Conservation (phyloP, 2,329 filamentous ascomycete genomes). For the Pseudogymnoascus sp. region DNA sequence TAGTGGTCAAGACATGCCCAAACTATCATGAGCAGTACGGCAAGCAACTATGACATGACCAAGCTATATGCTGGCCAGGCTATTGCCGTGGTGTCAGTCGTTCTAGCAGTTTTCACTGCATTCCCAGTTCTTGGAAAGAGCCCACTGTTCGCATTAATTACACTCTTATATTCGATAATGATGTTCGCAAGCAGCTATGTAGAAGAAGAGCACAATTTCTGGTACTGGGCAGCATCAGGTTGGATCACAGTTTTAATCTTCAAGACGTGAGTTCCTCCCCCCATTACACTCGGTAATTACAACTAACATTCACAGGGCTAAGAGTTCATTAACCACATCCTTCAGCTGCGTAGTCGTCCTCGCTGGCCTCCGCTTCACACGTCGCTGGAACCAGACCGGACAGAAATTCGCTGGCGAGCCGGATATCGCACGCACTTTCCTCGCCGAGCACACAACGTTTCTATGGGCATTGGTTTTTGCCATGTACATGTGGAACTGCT, state of each 20-base stretch:
- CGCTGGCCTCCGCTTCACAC: conserved; percentile 54
- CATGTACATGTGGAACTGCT: conserved; percentile 53
- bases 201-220: conserved; percentile 97
- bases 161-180: conserved; percentile 65
- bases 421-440: conserved; percentile 70
- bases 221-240: conserved; percentile 80
- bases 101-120: conserved; percentile 28
- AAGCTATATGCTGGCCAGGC: conserved; percentile 45
- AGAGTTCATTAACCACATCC: conserved; percentile 13
- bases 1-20: conserved; percentile 46
- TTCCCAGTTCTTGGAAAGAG: conserved; percentile 23
- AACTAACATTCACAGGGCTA: conserved; percentile 19
- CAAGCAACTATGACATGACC: conserved; percentile 79
- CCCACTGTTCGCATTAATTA: conserved; percentile 39
- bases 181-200: conserved; percentile 99
- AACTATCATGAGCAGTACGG: conserved; percentile 74
- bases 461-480: conserved; percentile 68
- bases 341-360: conserved; percentile 41
- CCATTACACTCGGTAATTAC: conserved; percentile 12
- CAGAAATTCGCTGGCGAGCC: conserved; percentile 91
- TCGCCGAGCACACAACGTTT: conserved; percentile 53
- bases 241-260: conserved; percentile 55
- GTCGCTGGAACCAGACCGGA: conserved; percentile 93
- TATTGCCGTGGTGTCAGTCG: conserved; percentile 30
- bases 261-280: conserved; percentile 29